phyloP scores from a whole-genome alignment of 1,284 basidiomycete species.

The Coniferiporia sulphurascens region DNA sequence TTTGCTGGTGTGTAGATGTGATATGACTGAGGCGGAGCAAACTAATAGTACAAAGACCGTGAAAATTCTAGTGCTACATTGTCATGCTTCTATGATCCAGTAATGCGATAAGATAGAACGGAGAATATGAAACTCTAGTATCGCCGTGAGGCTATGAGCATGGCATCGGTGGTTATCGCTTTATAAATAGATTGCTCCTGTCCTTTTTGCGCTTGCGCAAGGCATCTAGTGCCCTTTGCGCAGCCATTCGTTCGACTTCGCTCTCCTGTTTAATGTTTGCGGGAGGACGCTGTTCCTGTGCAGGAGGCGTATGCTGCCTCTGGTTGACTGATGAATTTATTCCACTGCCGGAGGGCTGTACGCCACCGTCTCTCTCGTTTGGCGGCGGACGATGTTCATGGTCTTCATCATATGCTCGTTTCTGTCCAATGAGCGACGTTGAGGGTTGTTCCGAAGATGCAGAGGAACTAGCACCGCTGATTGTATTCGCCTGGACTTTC shows the following conservation, averaged over 20 bases:
- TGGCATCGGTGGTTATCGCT: neutral
- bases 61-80: neutral
- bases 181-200: slow-evolving; percentile 15
- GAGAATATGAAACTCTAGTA: neutral
- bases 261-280: neutral
- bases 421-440: neutral
- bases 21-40: neutral
- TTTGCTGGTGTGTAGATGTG: neutral
- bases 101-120: neutral
- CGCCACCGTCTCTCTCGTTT: neutral
- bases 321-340: neutral
- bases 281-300: neutral
- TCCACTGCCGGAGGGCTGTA: neutral
- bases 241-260: neutral
- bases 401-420: neutral
- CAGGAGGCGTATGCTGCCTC: neutral
- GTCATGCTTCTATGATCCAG: neutral
- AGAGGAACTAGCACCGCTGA: neutral
- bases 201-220: slow-evolving; percentile 15
- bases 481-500: neutral
- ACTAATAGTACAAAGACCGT: slow-evolving; percentile 2
- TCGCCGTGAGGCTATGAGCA: neutral
- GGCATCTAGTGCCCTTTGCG: slow-evolving; percentile 9
- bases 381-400: neutral
- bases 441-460: neutral